Conservation (phyloP, 2,329 filamentous ascomycete species). For the Cladobotryum protrusum region DNA sequence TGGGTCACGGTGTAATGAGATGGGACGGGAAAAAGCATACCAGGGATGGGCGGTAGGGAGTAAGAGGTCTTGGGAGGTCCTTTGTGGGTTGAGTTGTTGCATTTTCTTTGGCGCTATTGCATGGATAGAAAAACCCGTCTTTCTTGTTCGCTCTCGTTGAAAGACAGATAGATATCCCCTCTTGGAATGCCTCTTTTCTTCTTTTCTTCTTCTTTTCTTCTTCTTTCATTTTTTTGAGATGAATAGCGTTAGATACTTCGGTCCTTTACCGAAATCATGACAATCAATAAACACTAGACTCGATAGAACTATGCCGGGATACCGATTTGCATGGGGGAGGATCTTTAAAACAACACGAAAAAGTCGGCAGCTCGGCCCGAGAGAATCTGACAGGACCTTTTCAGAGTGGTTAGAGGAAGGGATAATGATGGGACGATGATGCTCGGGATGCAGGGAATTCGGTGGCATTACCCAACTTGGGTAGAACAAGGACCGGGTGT, state of each 20-base stretch:
- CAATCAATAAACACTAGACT: too few relatives aligned
- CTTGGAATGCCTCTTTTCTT: background rate
- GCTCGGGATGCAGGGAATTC: too few relatives aligned
- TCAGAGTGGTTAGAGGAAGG: too few relatives aligned
- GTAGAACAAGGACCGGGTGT: too few relatives aligned
- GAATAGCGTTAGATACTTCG: background rate
- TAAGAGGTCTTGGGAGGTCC: background rate
- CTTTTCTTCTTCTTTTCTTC: background rate
- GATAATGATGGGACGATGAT: too few relatives aligned
- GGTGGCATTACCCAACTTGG: too few relatives aligned
- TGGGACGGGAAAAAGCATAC: background rate
- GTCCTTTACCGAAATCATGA: background rate
- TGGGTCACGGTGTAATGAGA: background rate
- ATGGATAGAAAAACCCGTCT: background rate
- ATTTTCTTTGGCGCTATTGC: background rate
- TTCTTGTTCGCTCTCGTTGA: background rate
- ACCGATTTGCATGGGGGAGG: too few relatives aligned
- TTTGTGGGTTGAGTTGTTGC: background rate
- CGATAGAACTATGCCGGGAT: too few relatives aligned
- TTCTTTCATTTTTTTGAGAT: background rate
- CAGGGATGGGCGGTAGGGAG: background rate
- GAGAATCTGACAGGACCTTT: too few relatives aligned
- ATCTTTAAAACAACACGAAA: too few relatives aligned
- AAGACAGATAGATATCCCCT: constrained; percentile 5
- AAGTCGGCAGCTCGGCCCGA: too few relatives aligned